Evolutionary conservation across 345 rosid genomes (phyloP), one percentile per base, ranked within the genome.

Genomic region (Acer campestre): DNA sequence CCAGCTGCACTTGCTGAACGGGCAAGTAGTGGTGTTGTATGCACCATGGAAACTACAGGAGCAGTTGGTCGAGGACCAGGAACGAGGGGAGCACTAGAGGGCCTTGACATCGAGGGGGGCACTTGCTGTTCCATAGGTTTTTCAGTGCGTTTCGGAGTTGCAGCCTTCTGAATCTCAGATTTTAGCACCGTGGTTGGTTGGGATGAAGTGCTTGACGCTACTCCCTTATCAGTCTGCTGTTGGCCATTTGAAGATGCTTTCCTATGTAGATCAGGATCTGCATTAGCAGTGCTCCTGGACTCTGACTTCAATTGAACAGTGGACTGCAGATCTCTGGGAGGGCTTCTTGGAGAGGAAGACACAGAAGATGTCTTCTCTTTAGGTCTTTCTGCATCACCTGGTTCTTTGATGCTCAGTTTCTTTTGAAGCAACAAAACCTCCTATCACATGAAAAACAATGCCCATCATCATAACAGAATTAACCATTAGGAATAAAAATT

Each of bases 1-100:
- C 97, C 97, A 74, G 92, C 86, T 76, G 97, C 97, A 89, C 97
- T 94, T 49, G 87, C 89, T 23, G 98, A 91, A 49, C 96, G 93
- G 55, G 96, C 84, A 70, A 96, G 94, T 31, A 77, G 79, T 20
- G 97, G 87, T 13, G 90, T 61, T 18, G 93, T 70, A 73, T 89
- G 95, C 82, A 86, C 89, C 83, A 85, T 25, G 69, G 98, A 85
- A 66, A 83, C 83, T 46, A 81, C 83, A 73, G 93, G 89, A 68
- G 90, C 76, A 53, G 89, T 74, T 58, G 88, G 88, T 75, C 88
- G 80, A 46, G 79, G 85, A 74, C 80, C 91, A 70, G 94, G 97
- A 66, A 85, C 82, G 61, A 94, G 74, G 53, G 99, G 97, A 79
- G 97, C 95, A 86, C 97, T 94, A 58, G 94, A 91, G 59, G 98